A percentile compares a stretch with the other conserved stretches of the same genome.
Evolutionary conservation across 805 yeast species (phyloP).

Genomic region (Saccharomyces eubayanus): DNA sequence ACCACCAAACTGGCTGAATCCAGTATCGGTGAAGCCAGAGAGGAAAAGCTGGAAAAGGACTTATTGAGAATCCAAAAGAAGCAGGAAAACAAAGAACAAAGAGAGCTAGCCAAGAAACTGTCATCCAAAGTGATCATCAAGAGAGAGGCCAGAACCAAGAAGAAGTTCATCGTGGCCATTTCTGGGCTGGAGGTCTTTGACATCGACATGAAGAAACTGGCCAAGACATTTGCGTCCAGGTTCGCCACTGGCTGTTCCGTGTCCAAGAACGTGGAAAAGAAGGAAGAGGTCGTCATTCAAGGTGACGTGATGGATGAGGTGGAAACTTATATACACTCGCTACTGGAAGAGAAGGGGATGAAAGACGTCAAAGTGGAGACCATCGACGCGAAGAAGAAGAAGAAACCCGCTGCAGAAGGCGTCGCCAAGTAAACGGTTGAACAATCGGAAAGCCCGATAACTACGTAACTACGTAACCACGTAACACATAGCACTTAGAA

Average conservation of each 20-base stretch:
- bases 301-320: constrained; percentile 94
- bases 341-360: constrained; percentile 75
- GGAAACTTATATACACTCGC: constrained; percentile 59
- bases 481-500: too few relatives aligned
- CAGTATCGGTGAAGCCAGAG: constrained; percentile 63
- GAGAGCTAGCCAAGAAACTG: constrained; percentile 70
- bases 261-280: constrained; percentile 80
- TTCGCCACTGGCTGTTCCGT: constrained; percentile 96
- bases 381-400: constrained; percentile 72
- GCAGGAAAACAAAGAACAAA: constrained; percentile 75
- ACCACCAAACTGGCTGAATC: constrained; percentile 39
- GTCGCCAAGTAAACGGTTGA: constrained; percentile 4
- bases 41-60: constrained; percentile 74
- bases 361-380: constrained; percentile 83
- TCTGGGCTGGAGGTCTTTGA: constrained; percentile 84
- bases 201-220: constrained; percentile 80
- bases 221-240: constrained; percentile 86
- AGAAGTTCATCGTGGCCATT: constrained; percentile 80
- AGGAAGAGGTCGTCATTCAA: constrained; percentile 84
- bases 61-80: constrained; percentile 77
- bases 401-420: constrained; percentile 35
- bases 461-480: too few relatives aligned
- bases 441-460: too few relatives aligned
- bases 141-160: constrained; percentile 81
- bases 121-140: constrained; percentile 77